Base-by-base conservation (phyloP, 768 basidiomycete species). In the Mycena crocata region DNA sequence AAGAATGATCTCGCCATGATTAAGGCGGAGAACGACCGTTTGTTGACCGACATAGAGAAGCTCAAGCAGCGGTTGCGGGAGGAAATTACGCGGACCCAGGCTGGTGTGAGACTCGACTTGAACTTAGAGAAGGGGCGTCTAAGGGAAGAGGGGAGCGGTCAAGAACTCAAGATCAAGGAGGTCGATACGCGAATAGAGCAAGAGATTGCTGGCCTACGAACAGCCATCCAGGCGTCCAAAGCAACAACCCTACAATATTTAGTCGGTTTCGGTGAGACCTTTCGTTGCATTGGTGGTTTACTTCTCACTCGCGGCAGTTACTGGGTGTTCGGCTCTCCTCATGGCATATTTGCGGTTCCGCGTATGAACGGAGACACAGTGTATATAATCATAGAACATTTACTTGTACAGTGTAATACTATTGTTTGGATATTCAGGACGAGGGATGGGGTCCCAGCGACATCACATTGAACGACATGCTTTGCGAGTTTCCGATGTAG, bases 61-160 rank as follows among this genome's bases (percentile, higher is more conserved):
- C 85, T 99, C 45, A 98, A 98, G 82, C 95, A 96, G 77, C 88
- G 94, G 8, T 82, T 99, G 13, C 86, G 95, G 31, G 95, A 96
- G 75, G 96, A 98, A 75, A 93, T 98, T 57, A 93, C 90, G 5
- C 87, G 92, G 26, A 98, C 96, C 12, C 96, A 98, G 77, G 93
- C 92, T 14, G 96, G 96, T 21, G 98, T 99, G 5, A 83, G 97
- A 57, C 80, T 99, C 19, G 98, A 99, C 78, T 80, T 99, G 63
- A 99, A 99, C 79, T 81, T 99, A 28, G 97, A 99, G 83, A 99
- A 99, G 79, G 95, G 95, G 1, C 86, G 97, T 49, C 94, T 98
- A 84, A 83, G 97, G 57, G 96, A 99, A 75, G 96, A 99, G 83
- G 90, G 90, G 70, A 91, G 89, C 71, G 89, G 90, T 42, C 94